Base-by-base conservation (phyloP, 192 early-diverging fungal species). In the Podochytrium sp. region DNA sequence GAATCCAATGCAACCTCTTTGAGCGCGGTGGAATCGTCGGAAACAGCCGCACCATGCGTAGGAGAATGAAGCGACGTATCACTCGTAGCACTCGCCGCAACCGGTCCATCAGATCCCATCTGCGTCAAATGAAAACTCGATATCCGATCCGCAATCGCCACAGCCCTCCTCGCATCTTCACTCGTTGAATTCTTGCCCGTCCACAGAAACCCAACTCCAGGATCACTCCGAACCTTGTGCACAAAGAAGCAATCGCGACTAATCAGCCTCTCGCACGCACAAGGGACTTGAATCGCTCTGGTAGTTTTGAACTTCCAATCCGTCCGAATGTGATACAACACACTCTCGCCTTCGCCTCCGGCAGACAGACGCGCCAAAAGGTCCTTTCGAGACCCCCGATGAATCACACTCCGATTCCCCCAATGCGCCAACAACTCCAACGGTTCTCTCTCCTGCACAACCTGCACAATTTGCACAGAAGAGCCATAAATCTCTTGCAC, bases 231-330 rank as follows among this genome's bases (percentile, higher is more conserved):
- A 14, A 32, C 30, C 12, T 55, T 16, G 32, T 70, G 64, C 1
- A 88, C 16, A 52, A 79, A 80, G 58, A 89, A 85, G 70, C 81
- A 84, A 66, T 88, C 84, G 14, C 81, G 42, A n/a, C 73, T 55
- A 20, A 80, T 74, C 39, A 88, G 64, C 16, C 57, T 68, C 53
- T 32, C 16, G 29, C 18, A 2, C 32, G 16, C 32, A 40, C 47
- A 4, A 32, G 60, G 30, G 0, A 88, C 81, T 56, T 88, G 60
- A 23, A 80, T 71, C 0, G 86, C 83, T 14, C 86, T 61, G 5
- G 79, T 79, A 0, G 86, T 88, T 49, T 65, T 51, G 57, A 78
- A 84, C 23, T 73, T 59, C 33, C 29, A 55, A 74, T 88, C 86
- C 0, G 74, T 82, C 33, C 82, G 73, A 25, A 88, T 85, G 35